These are phyloP conservation scores for Nakazawaea molendinolei DNA, from an alignment of 805 yeast genomes.

Conservation along the genomic window DNA sequence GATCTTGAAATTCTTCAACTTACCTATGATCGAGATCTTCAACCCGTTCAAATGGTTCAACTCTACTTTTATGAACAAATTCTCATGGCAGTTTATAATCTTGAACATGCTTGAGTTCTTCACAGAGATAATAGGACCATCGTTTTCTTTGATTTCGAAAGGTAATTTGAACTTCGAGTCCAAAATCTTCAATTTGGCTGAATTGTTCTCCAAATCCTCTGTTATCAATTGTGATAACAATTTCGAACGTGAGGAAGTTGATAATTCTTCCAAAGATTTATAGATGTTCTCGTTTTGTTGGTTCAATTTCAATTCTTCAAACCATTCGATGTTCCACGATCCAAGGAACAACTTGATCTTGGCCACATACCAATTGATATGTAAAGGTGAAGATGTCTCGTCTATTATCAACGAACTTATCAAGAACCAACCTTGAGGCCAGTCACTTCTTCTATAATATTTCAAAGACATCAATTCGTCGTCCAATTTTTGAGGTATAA, in stretches of 20 bases:
- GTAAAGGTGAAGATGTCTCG: conserved; percentile 19
- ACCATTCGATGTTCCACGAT: conserved; percentile 52
- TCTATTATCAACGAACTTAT: conserved; percentile 25
- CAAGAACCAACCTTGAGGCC: conserved; percentile 55
- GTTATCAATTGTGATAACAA: conserved; percentile 44
- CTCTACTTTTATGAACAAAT: conserved; percentile 25
- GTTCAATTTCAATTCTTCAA: conserved; percentile 18
- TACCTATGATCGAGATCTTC: conserved; percentile 28
- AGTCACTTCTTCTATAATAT: conserved; percentile 41
- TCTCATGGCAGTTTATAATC: conserved; percentile 28
- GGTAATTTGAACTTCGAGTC: conserved; percentile 14
- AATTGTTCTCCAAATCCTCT: conserved; percentile 38
- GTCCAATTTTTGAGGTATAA: conserved; percentile 7
- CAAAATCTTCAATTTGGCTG: conserved; percentile 30
- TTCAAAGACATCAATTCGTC: conserved; percentile 19
- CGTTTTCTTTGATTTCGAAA: conserved; percentile 18
- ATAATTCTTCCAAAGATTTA: conserved; percentile 30
- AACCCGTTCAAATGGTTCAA: conserved; percentile 21
- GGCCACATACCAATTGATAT: conserved; percentile 46
- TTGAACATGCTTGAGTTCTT: conserved; percentile 29
- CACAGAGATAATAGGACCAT: conserved; percentile 25
- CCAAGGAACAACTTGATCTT: conserved; percentile 42
- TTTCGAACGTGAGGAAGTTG: conserved; percentile 38
- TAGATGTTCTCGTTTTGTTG: conserved; percentile 18
- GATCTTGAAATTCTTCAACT: conserved; percentile 17